Evolutionary conservation across 441 rosid genomes (phyloP).

Genomic region (Populus hybrid): DNA sequence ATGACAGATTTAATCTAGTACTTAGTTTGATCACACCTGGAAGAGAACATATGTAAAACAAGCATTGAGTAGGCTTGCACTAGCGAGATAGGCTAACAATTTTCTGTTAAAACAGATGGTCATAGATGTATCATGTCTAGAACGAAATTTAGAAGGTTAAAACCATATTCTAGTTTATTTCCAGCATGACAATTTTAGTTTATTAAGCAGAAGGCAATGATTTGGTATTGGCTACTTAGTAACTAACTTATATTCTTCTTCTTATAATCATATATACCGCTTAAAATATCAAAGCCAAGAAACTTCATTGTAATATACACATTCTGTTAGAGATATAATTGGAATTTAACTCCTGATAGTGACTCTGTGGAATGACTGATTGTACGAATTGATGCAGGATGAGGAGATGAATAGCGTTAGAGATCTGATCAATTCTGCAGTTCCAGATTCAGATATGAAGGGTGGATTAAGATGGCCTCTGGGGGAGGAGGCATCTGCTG

Average conservation of each 20-base stretch:
- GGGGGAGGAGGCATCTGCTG: slow-evolving; percentile 34
- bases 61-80: background rate
- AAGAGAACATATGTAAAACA: background rate
- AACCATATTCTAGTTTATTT: background rate
- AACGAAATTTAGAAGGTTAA: background rate
- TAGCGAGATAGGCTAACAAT: background rate
- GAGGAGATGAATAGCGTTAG: slow-evolving; percentile 42
- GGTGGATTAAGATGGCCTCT: slow-evolving; percentile 67
- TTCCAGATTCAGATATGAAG: slow-evolving; percentile 51
- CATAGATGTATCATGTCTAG: no score
- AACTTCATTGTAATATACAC: background rate
- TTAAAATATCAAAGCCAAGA: background rate
- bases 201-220: background rate
- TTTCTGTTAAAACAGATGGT: no score
- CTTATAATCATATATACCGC: background rate
- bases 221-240: background rate
- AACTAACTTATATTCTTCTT: no score
- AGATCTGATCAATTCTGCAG: slow-evolving; percentile 45
- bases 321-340: background rate
- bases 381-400: slow-evolving; percentile 37
- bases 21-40: background rate
- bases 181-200: background rate
- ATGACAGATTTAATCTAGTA: background rate
- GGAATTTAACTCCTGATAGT: background rate
- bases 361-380: slow-evolving; percentile 1